Conservation (phyloP, 306 rosid genomes). For the Corylus avellana region DNA sequence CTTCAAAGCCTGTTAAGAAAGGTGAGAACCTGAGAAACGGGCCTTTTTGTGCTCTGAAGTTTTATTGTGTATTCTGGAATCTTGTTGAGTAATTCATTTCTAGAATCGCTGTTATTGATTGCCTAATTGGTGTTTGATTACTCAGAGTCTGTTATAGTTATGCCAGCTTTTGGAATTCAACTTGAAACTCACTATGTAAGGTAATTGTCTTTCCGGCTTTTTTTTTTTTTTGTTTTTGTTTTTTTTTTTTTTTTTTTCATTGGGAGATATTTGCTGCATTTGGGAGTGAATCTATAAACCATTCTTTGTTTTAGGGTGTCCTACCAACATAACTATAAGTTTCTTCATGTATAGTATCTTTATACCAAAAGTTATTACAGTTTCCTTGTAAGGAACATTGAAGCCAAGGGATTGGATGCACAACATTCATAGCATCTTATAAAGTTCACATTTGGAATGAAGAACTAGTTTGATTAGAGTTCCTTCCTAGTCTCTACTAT, state of each 20-base stretch:
- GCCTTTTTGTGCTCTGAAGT: conserved; percentile 23
- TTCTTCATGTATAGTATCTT: not conserved
- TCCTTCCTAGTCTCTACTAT: not conserved
- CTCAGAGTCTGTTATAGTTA: conserved; percentile 78
- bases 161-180: conserved; percentile 95
- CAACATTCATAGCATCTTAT: not conserved
- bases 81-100: conserved; percentile 12
- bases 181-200: conserved; percentile 78
- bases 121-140: conserved; percentile 22
- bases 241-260: not conserved
- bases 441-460: not conserved
- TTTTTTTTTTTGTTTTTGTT: not conserved
- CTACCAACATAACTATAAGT: not conserved
- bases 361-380: not conserved
- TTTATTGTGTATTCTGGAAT: conserved; percentile 8
- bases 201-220: conserved; percentile 33
- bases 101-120: conserved; percentile 5
- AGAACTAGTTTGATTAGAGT: not conserved
- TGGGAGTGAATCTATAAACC: conserved; percentile 3
- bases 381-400: not conserved
- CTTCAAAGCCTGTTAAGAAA: conserved; percentile 62
- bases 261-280: not conserved
- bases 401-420: not conserved
- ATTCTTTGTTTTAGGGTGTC: not conserved
- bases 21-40: conserved; percentile 45